These are phyloP conservation scores for Saturnispora halmiae DNA, from an alignment of 805 yeast genomes.

Conservation along the genomic window DNA sequence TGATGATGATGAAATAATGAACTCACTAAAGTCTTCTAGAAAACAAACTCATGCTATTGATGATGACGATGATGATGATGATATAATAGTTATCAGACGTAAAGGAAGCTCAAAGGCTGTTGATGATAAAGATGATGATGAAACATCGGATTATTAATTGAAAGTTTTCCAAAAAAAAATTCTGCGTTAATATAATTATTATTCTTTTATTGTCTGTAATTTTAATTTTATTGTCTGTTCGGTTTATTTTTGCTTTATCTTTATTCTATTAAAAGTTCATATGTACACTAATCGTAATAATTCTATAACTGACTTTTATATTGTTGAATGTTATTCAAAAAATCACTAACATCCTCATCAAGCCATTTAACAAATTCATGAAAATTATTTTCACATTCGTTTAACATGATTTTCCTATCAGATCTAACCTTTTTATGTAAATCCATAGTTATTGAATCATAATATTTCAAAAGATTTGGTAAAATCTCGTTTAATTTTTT, in stretches of 20 bases:
- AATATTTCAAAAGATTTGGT: constrained; percentile 14
- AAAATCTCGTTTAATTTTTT: constrained; percentile 9
- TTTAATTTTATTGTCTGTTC: too few relatives aligned
- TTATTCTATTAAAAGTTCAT: too few relatives aligned
- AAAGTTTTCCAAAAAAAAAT: too few relatives aligned
- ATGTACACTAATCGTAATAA: too few relatives aligned
- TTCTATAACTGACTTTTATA: too few relatives aligned
- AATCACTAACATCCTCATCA: constrained; percentile 11
- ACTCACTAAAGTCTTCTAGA: neutral
- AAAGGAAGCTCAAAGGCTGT: neutral
- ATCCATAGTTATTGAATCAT: constrained; percentile 11
- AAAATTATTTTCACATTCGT: constrained; percentile 11
- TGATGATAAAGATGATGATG: constrained; percentile 9
- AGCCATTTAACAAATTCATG: constrained; percentile 16
- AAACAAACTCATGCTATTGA: neutral
- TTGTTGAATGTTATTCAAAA: constrained; percentile 7
- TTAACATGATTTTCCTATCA: constrained; percentile 7
- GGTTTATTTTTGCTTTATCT: too few relatives aligned
- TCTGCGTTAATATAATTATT: too few relatives aligned
- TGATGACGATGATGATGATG: constrained; percentile 2
- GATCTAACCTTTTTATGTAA: constrained; percentile 6
- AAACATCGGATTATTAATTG: too few relatives aligned
- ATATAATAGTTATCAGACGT: neutral
- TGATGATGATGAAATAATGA: constrained; percentile 3
- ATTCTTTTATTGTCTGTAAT: too few relatives aligned